A percentile compares a stretch with the other conserved stretches of the same genome.
These are phyloP conservation scores for Exophiala xenobiotica DNA, from an alignment of 2,329 filamentous ascomycete genomes.

Conservation along the genomic window DNA sequence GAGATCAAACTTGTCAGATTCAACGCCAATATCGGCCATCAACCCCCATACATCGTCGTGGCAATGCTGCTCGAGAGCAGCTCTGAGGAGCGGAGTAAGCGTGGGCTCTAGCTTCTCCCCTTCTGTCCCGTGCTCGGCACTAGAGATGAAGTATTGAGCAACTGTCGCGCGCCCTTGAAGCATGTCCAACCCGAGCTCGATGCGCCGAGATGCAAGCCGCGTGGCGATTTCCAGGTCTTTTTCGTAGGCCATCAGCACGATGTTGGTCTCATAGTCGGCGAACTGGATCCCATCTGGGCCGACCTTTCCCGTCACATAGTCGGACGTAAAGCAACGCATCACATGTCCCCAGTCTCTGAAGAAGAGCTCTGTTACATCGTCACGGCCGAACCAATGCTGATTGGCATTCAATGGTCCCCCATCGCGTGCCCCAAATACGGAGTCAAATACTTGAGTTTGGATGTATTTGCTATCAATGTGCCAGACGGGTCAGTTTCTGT, in stretches of 20 bases:
- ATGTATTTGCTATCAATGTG: slow-evolving; percentile 3
- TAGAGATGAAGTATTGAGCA: slow-evolving; percentile 3
- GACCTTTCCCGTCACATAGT: neutral
- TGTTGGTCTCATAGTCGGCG: slow-evolving; percentile 3
- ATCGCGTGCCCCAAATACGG: neutral
- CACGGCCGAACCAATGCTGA: neutral
- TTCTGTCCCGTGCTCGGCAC: neutral
- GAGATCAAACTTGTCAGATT: slow-evolving; percentile 5
- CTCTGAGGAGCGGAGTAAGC: neutral
- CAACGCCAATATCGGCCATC: neutral
- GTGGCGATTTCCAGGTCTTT: neutral
- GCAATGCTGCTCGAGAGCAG: slow-evolving; percentile 1
- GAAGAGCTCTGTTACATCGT: slow-evolving; percentile 2
- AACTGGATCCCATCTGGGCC: neutral
- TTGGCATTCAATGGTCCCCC: slow-evolving; percentile 1
- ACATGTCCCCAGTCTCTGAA: slow-evolving; percentile 1
- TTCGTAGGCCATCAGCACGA: slow-evolving; percentile 1
- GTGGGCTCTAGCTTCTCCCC: slow-evolving; percentile 3
- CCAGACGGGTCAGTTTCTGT: neutral
- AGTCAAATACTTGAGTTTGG: slow-evolving; percentile 1
- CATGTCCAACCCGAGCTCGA: neutral
- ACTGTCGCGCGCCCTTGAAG: neutral
- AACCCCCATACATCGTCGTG: neutral
- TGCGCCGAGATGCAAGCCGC: neutral
- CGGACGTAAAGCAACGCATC: slow-evolving; percentile 4